Percentiles rank a stretch among this genome's conserved stretches.
These are phyloP conservation scores for Acorus calamus DNA, from an alignment of 106 monocot genomes.

Conservation along the genomic window DNA sequence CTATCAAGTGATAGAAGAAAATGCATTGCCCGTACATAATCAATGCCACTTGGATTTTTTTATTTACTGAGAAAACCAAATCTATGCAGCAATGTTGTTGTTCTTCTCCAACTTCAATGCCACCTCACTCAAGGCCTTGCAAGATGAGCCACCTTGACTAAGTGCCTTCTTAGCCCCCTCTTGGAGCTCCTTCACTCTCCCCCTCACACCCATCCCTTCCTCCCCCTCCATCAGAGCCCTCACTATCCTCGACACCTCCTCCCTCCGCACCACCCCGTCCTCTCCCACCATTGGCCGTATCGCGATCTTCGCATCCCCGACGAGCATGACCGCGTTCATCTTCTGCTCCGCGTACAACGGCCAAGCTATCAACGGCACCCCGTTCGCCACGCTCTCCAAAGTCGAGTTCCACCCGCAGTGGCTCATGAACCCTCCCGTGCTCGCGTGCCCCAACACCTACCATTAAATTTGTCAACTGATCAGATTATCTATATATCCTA, in stretches of 20 bases:
- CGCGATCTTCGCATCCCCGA: conserved; percentile 23
- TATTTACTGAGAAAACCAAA: no score
- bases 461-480: no score
- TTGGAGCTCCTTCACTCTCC: background rate
- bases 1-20: no score
- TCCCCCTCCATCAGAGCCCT: conserved; percentile 23
- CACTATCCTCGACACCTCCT: conserved; percentile 14
- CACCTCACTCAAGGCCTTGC: background rate
- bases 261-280: conserved; percentile 2
- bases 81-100: no score
- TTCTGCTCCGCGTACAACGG: conserved; percentile 54
- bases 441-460: conserved; percentile 21
- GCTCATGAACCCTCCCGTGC: conserved; percentile 7
- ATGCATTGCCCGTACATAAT: no score
- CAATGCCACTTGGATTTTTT: no score
- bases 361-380: conserved; percentile 56
- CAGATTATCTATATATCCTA: no score
- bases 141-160: conserved; percentile 2
- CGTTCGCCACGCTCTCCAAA: conserved; percentile 17
- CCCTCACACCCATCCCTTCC: conserved; percentile 4
- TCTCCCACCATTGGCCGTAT: conserved; percentile 1
- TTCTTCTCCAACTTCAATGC: conserved; percentile 15
- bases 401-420: no score
- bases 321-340: conserved; percentile 49
- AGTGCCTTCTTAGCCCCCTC: background rate